These are phyloP conservation scores for Ustilago shanxiensis DNA, from an alignment of 1,284 basidiomycete species.

Conservation along the genomic window DNA sequence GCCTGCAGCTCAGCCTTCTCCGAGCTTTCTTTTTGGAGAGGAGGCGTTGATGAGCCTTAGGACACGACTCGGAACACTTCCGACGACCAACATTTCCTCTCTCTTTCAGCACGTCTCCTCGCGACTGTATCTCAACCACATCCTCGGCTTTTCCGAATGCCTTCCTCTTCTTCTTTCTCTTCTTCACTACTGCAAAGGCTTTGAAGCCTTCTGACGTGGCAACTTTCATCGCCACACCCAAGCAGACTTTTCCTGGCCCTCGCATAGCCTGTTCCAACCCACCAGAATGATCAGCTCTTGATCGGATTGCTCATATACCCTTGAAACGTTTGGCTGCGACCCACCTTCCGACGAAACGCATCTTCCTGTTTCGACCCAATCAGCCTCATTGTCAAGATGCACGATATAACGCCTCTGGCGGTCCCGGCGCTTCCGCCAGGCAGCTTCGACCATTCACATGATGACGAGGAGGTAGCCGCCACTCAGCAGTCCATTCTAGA, in stretches of 20 bases:
- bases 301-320: not conserved
- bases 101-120: not conserved
- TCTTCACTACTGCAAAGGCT: not conserved
- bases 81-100: not conserved
- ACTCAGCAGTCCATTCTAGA: constrained; percentile 48
- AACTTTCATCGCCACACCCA: not conserved
- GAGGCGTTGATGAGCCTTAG: constrained; percentile 7
- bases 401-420: not conserved
- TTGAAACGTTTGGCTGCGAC: not conserved
- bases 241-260: not conserved
- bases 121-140: not conserved
- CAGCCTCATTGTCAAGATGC: not conserved
- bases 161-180: no score
- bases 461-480: constrained; percentile 41
- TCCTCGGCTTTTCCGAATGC: constrained; percentile 23
- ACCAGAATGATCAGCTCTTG: constrained; percentile 20
- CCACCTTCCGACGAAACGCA: not conserved
- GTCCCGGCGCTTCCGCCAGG: constrained; percentile 2
- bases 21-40: not conserved
- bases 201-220: constrained; percentile 8
- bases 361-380: not conserved
- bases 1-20: not conserved
- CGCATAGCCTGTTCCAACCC: not conserved
- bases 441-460: constrained; percentile 3
- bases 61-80: constrained; percentile 13